phyloP scores from a whole-genome alignment of 306 rosid species.

The Quercus bicolor region DNA sequence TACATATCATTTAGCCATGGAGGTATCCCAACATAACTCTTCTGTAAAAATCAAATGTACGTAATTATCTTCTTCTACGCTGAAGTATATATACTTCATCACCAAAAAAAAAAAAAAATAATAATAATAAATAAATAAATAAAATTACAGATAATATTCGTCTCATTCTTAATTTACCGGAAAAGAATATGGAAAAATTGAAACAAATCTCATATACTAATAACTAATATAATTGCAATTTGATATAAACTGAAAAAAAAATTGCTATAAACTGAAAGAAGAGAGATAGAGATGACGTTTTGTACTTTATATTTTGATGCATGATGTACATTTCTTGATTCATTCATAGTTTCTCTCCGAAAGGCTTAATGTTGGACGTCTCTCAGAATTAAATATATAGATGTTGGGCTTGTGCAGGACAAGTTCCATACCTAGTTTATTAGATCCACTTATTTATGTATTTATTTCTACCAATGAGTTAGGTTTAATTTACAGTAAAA shows the following conservation, averaged over 20 bases:
- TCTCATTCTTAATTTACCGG: no score
- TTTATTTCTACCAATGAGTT: no score
- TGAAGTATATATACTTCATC: background rate
- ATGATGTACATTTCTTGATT: background rate
- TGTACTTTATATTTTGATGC: constrained; percentile 14
- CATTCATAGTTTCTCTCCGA: background rate
- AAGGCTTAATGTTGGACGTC: background rate
- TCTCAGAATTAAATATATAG: background rate
- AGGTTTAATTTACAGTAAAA: no score
- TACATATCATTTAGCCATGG: constrained; percentile 24
- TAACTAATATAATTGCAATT: background rate
- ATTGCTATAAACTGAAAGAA: background rate
- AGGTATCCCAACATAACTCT: constrained; percentile 6
- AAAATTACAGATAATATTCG: no score
- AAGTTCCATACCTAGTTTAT: no score
- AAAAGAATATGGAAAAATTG: background rate
- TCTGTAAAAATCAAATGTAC: constrained; percentile 1
- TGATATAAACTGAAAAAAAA: background rate
- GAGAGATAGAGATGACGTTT: background rate
- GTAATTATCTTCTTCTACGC: background rate
- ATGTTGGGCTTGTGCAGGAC: background rate
- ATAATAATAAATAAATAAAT: no score
- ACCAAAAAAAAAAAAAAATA: background rate
- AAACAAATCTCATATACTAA: background rate
- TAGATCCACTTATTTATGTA: no score